Conservation (phyloP, 345 rosid genomes). For the Eucalyptus coolabah region DNA sequence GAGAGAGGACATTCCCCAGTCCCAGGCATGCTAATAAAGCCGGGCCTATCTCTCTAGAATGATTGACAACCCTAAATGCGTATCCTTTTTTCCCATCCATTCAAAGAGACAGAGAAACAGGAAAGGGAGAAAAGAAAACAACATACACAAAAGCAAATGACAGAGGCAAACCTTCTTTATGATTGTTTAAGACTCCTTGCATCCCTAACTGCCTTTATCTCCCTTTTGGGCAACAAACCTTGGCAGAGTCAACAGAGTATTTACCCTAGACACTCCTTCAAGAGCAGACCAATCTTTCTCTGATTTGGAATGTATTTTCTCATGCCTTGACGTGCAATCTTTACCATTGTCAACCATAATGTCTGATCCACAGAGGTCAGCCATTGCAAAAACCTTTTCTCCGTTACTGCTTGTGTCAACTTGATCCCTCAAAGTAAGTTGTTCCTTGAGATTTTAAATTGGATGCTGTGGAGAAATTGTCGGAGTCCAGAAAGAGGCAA, state of each 20-base stretch:
- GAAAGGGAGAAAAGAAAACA: not conserved
- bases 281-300: constrained; percentile 80
- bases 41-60: constrained; percentile 40
- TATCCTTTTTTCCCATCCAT: not conserved
- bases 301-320: constrained; percentile 15
- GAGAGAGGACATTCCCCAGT: constrained; percentile 28
- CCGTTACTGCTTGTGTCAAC: constrained; percentile 5
- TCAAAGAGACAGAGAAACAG: not conserved
- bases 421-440: constrained; percentile 4
- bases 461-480: constrained; percentile 29
- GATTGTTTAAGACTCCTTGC: constrained; percentile 3
- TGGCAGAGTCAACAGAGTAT: constrained; percentile 68
- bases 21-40: constrained; percentile 38
- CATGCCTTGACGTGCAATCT: constrained; percentile 25
- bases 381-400: constrained; percentile 11
- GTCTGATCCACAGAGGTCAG: constrained; percentile 25
- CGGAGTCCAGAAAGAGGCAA: constrained; percentile 68
- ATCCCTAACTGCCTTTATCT: constrained; percentile 5
- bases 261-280: constrained; percentile 83
- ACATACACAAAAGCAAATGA: not conserved
- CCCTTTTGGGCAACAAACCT: constrained; percentile 68
- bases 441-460: constrained; percentile 20
- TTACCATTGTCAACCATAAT: constrained; percentile 17
- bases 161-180: not conserved
- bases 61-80: constrained; percentile 2